Percentiles rank a stretch among this genome's conserved stretches.
Conservation (phyloP, 805 yeast species). For the Isabelozyma heimii region DNA sequence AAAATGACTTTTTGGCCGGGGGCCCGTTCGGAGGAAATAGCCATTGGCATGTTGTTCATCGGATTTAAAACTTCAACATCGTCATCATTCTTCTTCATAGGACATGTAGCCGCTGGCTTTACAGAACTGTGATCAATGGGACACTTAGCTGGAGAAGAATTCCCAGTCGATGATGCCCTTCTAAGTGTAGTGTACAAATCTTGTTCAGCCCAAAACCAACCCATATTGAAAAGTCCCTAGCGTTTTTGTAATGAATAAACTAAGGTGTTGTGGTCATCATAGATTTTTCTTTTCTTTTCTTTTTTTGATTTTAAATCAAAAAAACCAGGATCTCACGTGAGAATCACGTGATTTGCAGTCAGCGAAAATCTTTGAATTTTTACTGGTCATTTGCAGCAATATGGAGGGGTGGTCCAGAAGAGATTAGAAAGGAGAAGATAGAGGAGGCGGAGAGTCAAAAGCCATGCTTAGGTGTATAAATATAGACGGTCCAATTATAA, state of each 20-base stretch:
- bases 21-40: slow-evolving; percentile 59
- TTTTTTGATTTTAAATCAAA: no score
- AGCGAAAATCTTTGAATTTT: no score
- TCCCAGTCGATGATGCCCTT: background rate
- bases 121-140: slow-evolving; percentile 45
- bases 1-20: slow-evolving; percentile 79
- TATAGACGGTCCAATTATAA: no score
- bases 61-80: slow-evolving; percentile 58
- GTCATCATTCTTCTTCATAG: slow-evolving; percentile 25
- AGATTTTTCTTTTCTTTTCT: background rate
- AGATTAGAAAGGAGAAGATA: no score
- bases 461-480: no score
- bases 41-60: slow-evolving; percentile 83
- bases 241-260: background rate
- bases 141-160: slow-evolving; percentile 20
- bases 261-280: background rate
- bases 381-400: no score
- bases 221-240: slow-evolving; percentile 46
- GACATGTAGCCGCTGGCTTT: slow-evolving; percentile 35
- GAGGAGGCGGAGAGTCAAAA: no score
- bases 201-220: slow-evolving; percentile 83
- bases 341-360: no score
- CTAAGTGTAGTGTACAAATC: background rate
- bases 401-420: no score
- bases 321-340: no score